These are phyloP conservation scores for Pseudozyma thailandica DNA, from an alignment of 1,284 basidiomycete species.

Conservation along the genomic window DNA sequence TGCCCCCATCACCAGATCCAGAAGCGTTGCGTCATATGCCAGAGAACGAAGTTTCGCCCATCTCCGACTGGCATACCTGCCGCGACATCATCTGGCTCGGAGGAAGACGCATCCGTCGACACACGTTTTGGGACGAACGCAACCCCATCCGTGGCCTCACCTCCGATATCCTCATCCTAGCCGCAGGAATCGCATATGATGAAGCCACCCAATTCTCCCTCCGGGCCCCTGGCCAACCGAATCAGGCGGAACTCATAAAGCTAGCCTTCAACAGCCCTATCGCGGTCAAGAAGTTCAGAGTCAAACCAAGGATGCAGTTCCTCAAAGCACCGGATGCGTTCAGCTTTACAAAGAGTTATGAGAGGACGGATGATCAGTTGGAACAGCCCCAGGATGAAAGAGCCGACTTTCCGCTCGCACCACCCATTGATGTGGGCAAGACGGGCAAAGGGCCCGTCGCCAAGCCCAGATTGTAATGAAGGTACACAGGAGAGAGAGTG, in stretches of 20 bases:
- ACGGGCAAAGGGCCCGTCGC: background rate
- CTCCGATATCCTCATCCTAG: slow-evolving; percentile 62
- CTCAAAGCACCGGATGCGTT: slow-evolving; percentile 30
- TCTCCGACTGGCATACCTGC: slow-evolving; percentile 64
- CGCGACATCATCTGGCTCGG: slow-evolving; percentile 61
- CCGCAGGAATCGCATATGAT: slow-evolving; percentile 55
- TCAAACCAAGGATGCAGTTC: slow-evolving; percentile 61
- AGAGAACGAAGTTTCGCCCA: slow-evolving; percentile 44
- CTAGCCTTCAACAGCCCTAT: slow-evolving; percentile 56
- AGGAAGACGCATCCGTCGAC: slow-evolving; percentile 46
- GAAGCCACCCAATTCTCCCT: slow-evolving; percentile 34
- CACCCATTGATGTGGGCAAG: slow-evolving; percentile 8
- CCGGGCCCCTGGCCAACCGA: slow-evolving; percentile 34
- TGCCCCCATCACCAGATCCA: slow-evolving; percentile 28
- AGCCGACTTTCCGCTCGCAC: slow-evolving; percentile 21
- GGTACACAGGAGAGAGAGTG: background rate
- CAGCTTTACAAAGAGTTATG: slow-evolving; percentile 18
- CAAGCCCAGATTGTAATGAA: slow-evolving; percentile 30
- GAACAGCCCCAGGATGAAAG: slow-evolving; percentile 47
- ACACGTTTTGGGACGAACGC: slow-evolving; percentile 62
- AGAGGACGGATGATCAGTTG: slow-evolving; percentile 29
- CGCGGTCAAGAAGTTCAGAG: slow-evolving; percentile 51
- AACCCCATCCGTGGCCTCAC: slow-evolving; percentile 63
- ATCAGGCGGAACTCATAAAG: slow-evolving; percentile 50
- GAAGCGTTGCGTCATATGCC: slow-evolving; percentile 48